phyloP scores from a whole-genome alignment of 2,329 filamentous ascomycete genomes.

The Colletotrichum limetticola region DNA sequence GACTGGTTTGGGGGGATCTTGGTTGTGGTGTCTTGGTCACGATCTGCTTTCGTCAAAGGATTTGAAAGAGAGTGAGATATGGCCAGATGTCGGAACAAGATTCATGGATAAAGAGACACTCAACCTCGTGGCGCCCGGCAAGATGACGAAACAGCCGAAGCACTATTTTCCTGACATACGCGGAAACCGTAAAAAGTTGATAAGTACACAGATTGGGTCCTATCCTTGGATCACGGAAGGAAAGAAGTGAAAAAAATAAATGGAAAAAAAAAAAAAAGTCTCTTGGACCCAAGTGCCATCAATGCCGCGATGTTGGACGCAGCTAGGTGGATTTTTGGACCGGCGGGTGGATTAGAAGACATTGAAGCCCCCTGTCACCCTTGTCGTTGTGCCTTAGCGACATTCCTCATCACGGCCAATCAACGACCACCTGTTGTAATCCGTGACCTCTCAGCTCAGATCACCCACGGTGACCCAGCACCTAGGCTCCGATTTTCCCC shows the following conservation, averaged over 20 bases:
- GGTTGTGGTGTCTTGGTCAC: neutral
- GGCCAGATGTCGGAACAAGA: neutral
- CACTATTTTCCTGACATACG: neutral
- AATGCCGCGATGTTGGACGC: slow-evolving; percentile 29
- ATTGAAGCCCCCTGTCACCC: slow-evolving; percentile 3
- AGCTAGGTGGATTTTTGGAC: slow-evolving; percentile 16
- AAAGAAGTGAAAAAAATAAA: neutral
- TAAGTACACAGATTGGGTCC: neutral
- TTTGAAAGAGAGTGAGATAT: neutral
- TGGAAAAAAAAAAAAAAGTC: neutral
- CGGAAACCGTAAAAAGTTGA: neutral
- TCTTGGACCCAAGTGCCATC: slow-evolving; percentile 15
- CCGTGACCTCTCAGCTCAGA: slow-evolving; percentile 36
- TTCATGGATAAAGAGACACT: neutral
- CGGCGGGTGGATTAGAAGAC: slow-evolving; percentile 8
- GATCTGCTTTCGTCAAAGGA: neutral
- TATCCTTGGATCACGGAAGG: neutral
- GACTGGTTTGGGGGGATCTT: neutral
- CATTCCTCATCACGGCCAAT: slow-evolving; percentile 17
- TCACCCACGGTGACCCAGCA: slow-evolving; percentile 13
- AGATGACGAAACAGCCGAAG: neutral
- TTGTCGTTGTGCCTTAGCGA: slow-evolving; percentile 12
- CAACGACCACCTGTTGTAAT: slow-evolving; percentile 34
- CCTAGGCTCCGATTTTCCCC: slow-evolving; percentile 31
- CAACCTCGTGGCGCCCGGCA: neutral